These are phyloP conservation scores for Solanum dulcamara DNA, from an alignment of 257 asterid species.

Conservation along the genomic window DNA sequence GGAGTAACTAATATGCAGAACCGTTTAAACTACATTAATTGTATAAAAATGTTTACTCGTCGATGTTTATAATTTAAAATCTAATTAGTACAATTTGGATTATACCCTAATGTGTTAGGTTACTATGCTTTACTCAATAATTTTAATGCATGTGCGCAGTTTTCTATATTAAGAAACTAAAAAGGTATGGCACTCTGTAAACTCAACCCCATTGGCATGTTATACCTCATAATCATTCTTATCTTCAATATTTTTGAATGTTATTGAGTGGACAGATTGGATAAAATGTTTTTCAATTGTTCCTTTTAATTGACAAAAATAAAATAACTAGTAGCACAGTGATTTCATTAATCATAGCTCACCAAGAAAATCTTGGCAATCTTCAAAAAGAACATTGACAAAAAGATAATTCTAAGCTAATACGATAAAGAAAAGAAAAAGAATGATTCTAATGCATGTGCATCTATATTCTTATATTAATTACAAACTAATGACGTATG, in stretches of 20 bases:
- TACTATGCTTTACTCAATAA: background rate
- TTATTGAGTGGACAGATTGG: background rate
- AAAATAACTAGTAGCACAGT: background rate
- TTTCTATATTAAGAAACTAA: background rate
- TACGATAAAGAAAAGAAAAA: background rate
- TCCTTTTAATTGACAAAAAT: background rate
- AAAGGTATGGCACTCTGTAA: background rate
- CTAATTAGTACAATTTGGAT: background rate
- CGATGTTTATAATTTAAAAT: background rate
- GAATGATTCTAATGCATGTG: background rate
- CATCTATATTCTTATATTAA: background rate
- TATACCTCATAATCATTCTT: background rate
- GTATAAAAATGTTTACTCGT: background rate
- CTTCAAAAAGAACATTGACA: background rate
- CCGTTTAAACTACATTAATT: background rate
- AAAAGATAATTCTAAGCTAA: background rate
- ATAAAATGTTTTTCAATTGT: background rate
- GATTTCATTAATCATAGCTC: background rate
- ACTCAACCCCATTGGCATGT: background rate
- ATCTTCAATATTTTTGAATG: background rate
- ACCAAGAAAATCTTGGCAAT: background rate
- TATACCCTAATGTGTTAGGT: background rate
- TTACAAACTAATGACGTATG: background rate
- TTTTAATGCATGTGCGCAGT: background rate
- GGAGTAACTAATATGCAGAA: background rate